Conservation (phyloP, 2,329 filamentous ascomycete species). For the Diaporthe eres region DNA sequence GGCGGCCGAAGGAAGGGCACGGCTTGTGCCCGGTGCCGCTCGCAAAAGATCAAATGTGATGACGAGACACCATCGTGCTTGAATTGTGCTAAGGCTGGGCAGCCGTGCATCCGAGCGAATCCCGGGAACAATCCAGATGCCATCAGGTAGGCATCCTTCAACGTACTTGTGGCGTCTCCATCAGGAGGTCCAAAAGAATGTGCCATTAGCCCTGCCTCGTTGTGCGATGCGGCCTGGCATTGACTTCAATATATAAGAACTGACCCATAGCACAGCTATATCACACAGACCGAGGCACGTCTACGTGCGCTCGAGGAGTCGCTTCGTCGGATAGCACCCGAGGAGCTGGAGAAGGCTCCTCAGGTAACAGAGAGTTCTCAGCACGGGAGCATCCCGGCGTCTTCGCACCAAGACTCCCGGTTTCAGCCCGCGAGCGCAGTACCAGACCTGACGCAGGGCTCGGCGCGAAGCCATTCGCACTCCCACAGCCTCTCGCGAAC, state of each 20-base stretch:
- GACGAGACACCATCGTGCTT: conserved; percentile 50
- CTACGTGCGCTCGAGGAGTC: conserved; percentile 44
- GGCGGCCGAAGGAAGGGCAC: conserved; percentile 48
- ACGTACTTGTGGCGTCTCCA: not conserved
- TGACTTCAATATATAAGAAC: not conserved
- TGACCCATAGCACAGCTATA: conserved; percentile 25
- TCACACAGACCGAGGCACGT: conserved; percentile 39
- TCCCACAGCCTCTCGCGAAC: conserved; percentile 13
- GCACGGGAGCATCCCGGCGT: conserved; percentile 1
- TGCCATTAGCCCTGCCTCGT: too few species aligned
- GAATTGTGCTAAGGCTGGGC: conserved; percentile 50
- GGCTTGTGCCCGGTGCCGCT: conserved; percentile 51
- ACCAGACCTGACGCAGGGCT: conserved; percentile 18
- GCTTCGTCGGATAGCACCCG: conserved; percentile 44
- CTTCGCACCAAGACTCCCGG: not conserved
- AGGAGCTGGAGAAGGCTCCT: conserved; percentile 44
- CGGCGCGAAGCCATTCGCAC: not conserved
- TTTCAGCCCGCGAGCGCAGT: conserved; percentile 4
- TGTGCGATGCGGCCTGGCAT: not conserved
- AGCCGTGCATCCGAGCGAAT: conserved; percentile 48
- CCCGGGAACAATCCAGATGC: conserved; percentile 40
- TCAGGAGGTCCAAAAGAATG: not conserved
- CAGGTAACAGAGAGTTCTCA: conserved; percentile 17
- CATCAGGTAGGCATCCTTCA: conserved; percentile 28
- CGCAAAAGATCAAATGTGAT: conserved; percentile 51